Conservation (phyloP, 345 rosid genomes). For the Salix koriyanagi region DNA sequence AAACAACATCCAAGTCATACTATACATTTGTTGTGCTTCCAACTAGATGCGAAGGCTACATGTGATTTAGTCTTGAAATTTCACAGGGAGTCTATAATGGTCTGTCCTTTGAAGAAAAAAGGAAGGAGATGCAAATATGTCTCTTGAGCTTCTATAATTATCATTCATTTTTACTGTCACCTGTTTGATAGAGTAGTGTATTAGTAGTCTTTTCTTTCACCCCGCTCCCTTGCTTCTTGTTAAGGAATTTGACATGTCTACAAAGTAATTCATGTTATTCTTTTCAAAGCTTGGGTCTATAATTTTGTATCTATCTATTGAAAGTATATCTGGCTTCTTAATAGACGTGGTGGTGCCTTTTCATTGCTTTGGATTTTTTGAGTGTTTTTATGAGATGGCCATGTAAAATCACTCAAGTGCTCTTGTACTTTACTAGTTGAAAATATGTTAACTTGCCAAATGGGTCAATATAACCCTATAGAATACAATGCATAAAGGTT, state of each 20-base stretch:
- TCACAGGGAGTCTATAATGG: neutral
- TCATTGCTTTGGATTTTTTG: neutral
- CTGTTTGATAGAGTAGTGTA: neutral
- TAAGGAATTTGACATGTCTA: neutral
- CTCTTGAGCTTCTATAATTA: neutral
- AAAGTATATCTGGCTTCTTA: neutral
- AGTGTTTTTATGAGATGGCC: neutral
- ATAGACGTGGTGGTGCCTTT: neutral
- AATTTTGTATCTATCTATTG: neutral
- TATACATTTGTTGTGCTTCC: neutral
- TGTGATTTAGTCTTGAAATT: neutral
- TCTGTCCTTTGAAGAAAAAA: neutral
- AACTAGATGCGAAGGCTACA: neutral
- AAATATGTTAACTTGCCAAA: too few relatives aligned
- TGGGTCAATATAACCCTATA: too few relatives aligned
- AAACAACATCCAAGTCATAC: neutral
- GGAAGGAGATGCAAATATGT: neutral
- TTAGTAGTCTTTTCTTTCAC: neutral
- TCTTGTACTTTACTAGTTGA: too few relatives aligned
- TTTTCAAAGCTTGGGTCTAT: neutral
- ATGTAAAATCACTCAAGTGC: too few relatives aligned
- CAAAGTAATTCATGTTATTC: conserved; percentile 3
- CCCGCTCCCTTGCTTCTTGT: neutral
- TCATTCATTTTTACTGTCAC: conserved; percentile 1
- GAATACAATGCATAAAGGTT: too few relatives aligned